These are phyloP conservation scores for Piper betle DNA, from an alignment of 164 flowering plant species.

Conservation along the genomic window DNA sequence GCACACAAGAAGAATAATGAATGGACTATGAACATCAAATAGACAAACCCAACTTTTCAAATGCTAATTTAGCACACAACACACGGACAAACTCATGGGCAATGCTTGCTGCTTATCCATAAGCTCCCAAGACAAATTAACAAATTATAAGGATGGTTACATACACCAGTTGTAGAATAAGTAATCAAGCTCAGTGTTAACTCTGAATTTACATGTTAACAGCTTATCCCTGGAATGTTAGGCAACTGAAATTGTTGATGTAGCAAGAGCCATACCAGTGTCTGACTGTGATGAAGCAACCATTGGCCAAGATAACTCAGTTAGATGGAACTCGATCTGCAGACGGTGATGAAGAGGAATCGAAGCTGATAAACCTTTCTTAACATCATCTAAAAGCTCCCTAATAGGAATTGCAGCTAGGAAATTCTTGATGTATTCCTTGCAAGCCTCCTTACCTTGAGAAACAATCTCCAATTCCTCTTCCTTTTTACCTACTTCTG, in stretches of 20 bases:
- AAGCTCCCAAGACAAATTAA: neutral
- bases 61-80: neutral
- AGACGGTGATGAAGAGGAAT: slow-evolving; percentile 73
- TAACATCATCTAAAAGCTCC: slow-evolving; percentile 76
- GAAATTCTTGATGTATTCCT: slow-evolving; percentile 85
- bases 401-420: slow-evolving; percentile 92
- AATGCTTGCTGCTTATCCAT: neutral
- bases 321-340: slow-evolving; percentile 86
- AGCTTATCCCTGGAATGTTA: neutral
- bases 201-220: neutral
- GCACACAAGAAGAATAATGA: no score
- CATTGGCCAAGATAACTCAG: slow-evolving; percentile 20
- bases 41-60: no score
- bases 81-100: neutral
- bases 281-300: neutral
- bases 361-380: slow-evolving; percentile 60
- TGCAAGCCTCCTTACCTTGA: slow-evolving; percentile 83
- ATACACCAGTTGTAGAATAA: neutral
- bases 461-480: slow-evolving; percentile 46
- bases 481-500: slow-evolving; percentile 20
- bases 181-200: neutral
- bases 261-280: neutral
- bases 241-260: neutral
- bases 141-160: neutral
- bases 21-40: no score